Evolutionary conservation across 2,329 filamentous ascomycete species (phyloP), one percentile per base, ranked within the genome.

Genomic region (Aureobasidium sp.): DNA sequence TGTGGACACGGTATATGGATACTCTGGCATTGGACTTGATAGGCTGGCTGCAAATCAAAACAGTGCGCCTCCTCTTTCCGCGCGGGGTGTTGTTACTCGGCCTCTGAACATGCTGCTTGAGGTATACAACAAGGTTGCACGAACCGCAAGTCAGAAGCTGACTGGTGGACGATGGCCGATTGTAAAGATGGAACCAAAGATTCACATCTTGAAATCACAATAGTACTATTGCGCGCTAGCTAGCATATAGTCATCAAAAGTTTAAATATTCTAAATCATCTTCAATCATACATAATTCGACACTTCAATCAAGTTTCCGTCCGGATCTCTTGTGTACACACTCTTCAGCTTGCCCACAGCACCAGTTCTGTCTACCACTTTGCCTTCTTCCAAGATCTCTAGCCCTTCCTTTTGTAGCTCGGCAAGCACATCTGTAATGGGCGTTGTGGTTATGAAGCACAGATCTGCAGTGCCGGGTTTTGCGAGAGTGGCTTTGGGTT

Each of bases 261-360:
- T 17, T 15, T 3, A 34, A 24, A 12, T 27, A 4, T 27, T 32
- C 2, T 43, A 13, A 32, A 3, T 24, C 24, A 9, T 20, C 39
- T 26, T 29, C 9, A n/a, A 51, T 17, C 47, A 34, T 20, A 60
- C 56, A 50, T 60, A 60, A 60, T 60, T 60, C 13, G 56, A 39
- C 36, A 60, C 37, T 24, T 87, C 84, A 44, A 87, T 79, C 48
- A 51, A 51, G 26, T 51, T 51, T 10, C 48, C 48, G 26, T 51
- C 84, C 2, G 83, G 83, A 71, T 87, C 84, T 41, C 83, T 74
- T 56, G 84, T 77, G 71, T 86, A 87, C 2, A 87, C 75, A 69
- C 84, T 86, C 59, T 77, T 73, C 48, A 87, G 72, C 62, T 73
- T 78, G 0, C 83, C 83, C 59, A 74, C 73, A 0, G 84, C 83